phyloP scores from a whole-genome alignment of 768 basidiomycete species.

The Hortiboletus campestris region DNA sequence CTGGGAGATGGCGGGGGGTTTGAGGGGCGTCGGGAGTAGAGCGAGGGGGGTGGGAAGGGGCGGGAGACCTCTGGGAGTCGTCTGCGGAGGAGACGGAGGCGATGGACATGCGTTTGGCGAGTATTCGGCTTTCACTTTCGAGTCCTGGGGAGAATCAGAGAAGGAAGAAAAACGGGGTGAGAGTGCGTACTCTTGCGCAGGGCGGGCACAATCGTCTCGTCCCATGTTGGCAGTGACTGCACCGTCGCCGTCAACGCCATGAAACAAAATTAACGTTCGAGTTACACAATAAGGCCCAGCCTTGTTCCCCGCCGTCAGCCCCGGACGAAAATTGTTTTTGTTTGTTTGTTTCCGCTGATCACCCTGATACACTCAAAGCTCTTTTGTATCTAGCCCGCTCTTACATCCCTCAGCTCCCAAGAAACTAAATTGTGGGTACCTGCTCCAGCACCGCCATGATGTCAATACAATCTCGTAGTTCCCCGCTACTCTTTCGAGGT shows the following conservation, averaged over 20 bases:
- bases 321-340: background rate
- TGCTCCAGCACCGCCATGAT: too few relatives aligned
- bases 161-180: background rate
- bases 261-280: conserved; percentile 1
- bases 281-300: background rate
- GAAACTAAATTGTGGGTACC: too few relatives aligned
- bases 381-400: too few relatives aligned
- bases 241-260: conserved; percentile 45
- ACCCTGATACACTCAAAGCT: too few relatives aligned
- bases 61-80: conserved; percentile 33
- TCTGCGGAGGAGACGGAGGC: conserved; percentile 61
- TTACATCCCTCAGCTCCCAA: too few relatives aligned
- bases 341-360: background rate
- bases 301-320: conserved; percentile 1
- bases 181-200: conserved; percentile 65
- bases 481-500: too few relatives aligned
- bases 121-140: conserved; percentile 74
- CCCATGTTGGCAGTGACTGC: conserved; percentile 59
- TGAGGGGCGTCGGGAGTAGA: conserved; percentile 20
- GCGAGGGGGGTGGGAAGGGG: conserved; percentile 19
- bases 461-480: too few relatives aligned
- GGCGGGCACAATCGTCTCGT: conserved; percentile 79
- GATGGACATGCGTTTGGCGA: conserved; percentile 74
- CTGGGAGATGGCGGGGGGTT: conserved; percentile 21
- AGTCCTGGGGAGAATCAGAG: conserved; percentile 49